Evolutionary conservation across 768 basidiomycete genomes (phyloP).

Genomic region (Ramaria sp.): DNA sequence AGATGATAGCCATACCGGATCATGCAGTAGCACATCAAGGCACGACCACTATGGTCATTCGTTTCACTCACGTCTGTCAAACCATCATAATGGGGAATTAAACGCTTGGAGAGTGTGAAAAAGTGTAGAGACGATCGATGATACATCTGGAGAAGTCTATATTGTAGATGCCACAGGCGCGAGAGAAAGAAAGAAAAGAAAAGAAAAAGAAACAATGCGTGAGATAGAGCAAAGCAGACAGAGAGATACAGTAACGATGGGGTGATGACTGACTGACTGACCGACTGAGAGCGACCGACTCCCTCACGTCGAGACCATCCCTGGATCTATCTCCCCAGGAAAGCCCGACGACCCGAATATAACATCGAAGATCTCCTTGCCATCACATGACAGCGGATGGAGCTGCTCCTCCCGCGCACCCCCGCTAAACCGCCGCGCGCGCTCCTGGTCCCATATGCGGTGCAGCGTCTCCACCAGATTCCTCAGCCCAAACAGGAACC

Average conservation of each 20-base stretch:
- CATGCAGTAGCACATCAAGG: no score
- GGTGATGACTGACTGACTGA: neutral
- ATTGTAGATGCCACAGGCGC: neutral
- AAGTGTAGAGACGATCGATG: neutral
- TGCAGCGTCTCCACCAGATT: constrained; percentile 68
- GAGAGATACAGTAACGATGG: neutral
- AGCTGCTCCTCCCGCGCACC: constrained; percentile 51
- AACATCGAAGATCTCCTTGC: constrained; percentile 71
- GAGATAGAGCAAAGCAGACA: neutral
- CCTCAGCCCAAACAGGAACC: constrained; percentile 86
- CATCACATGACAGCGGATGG: constrained; percentile 54
- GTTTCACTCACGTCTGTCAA: no score
- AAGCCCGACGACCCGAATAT: constrained; percentile 42
- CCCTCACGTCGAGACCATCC: constrained; percentile 62
- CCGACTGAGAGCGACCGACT: neutral
- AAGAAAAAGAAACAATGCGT: neutral
- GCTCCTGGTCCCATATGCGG: constrained; percentile 82
- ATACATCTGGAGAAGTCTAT: neutral
- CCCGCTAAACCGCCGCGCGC: constrained; percentile 47
- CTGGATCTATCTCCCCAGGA: constrained; percentile 46
- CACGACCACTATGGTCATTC: no score
- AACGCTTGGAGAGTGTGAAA: no score
- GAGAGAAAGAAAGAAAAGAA: neutral
- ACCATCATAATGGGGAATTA: neutral
- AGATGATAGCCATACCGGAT: no score